Conservation (phyloP, 345 rosid genomes). For the Populus pruinosa region DNA sequence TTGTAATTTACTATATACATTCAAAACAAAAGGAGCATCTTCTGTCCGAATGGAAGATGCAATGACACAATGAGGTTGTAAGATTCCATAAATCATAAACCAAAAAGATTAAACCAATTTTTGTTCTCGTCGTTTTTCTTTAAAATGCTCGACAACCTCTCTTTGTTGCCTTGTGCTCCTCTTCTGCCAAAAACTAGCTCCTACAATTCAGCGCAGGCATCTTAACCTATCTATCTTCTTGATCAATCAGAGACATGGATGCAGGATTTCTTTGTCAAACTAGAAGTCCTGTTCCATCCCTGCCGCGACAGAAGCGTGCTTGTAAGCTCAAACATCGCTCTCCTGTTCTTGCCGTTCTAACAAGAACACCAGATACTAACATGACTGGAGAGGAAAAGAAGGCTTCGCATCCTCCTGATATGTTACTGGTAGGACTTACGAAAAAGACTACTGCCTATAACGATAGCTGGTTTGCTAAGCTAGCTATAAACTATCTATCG, state of each 20-base stretch:
- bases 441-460: conserved; percentile 31
- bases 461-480: conserved; percentile 51
- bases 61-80: background rate
- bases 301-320: background rate
- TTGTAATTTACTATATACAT: background rate
- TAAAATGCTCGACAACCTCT: background rate
- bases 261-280: conserved; percentile 19
- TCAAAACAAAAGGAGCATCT: conserved; percentile 3
- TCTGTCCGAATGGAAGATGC: background rate
- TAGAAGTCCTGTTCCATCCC: conserved; percentile 2
- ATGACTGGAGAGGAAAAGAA: conserved; percentile 16
- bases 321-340: conserved; percentile 1
- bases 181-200: background rate
- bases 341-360: conserved; percentile 31
- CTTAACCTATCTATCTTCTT: background rate
- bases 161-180: background rate
- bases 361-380: conserved; percentile 24
- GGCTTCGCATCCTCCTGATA: conserved; percentile 6
- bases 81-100: conserved; percentile 1
- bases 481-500: conserved; percentile 58
- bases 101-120: background rate
- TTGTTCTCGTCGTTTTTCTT: background rate
- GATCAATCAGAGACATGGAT: conserved; percentile 29
- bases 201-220: background rate
- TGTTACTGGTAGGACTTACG: background rate